Percentiles rank a stretch among this genome's conserved stretches.
phyloP scores from a whole-genome alignment of 805 yeast genomes.

The Ogataea polymorpha region DNA sequence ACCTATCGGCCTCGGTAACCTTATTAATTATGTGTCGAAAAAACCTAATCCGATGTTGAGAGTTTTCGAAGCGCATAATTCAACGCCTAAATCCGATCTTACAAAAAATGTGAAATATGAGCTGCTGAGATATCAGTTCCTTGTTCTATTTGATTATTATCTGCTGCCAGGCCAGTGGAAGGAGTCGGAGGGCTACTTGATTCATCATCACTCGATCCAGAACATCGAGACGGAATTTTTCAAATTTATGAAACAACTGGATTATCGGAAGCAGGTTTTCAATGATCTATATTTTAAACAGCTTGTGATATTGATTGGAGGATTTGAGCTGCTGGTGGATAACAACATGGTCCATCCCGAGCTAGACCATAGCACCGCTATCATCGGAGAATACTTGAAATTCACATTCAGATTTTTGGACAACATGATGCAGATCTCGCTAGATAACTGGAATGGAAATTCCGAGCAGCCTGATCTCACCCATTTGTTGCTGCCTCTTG shows the following conservation, averaged over 20 bases:
- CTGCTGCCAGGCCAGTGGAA: slow-evolving; percentile 42
- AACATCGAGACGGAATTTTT: slow-evolving; percentile 35
- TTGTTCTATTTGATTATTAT: slow-evolving; percentile 35
- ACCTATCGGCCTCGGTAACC: slow-evolving; percentile 45
- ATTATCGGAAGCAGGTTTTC: slow-evolving; percentile 33
- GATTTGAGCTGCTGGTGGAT: slow-evolving; percentile 34
- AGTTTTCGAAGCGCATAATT: slow-evolving; percentile 27
- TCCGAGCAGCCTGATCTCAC: slow-evolving; percentile 20
- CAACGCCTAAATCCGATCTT: slow-evolving; percentile 23
- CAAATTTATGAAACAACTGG: slow-evolving; percentile 22
- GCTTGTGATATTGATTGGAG: slow-evolving; percentile 37
- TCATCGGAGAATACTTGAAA: slow-evolving; percentile 33
- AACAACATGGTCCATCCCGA: slow-evolving; percentile 21
- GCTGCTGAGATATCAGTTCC: slow-evolving; percentile 31
- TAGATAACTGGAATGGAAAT: slow-evolving; percentile 24
- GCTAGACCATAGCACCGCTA: slow-evolving; percentile 22
- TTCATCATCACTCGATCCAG: slow-evolving; percentile 30
- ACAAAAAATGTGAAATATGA: slow-evolving; percentile 35
- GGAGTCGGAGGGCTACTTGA: slow-evolving; percentile 24
- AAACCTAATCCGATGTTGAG: slow-evolving; percentile 31
- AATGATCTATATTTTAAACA: slow-evolving; percentile 37
- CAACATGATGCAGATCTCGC: slow-evolving; percentile 28
- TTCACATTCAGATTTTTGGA: slow-evolving; percentile 42
- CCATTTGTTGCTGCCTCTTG: slow-evolving; percentile 33
- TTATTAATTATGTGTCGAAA: slow-evolving; percentile 37